Evolutionary conservation across 768 basidiomycete species (phyloP).

Genomic region (Russula ochroleuca): DNA sequence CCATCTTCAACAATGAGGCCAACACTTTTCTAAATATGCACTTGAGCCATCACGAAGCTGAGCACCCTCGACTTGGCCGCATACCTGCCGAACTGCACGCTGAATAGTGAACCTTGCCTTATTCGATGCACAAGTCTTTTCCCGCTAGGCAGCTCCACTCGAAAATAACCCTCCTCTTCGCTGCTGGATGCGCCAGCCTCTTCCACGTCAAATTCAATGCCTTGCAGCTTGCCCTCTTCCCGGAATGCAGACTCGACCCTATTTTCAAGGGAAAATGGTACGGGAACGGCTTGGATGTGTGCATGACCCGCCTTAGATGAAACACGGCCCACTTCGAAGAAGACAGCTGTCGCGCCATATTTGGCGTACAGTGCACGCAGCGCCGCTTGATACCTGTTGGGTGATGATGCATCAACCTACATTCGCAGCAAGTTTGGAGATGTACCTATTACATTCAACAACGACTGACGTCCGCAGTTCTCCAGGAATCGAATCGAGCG

Average conservation of each 20-base stretch:
- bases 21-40: constrained; percentile 63
- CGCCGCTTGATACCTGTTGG: constrained; percentile 68
- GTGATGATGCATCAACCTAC: neutral
- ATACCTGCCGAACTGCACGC: constrained; percentile 91
- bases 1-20: constrained; percentile 66
- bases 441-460: constrained; percentile 73
- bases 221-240: constrained; percentile 58
- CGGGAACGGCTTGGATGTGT: constrained; percentile 82
- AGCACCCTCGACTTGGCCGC: constrained; percentile 29
- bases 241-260: constrained; percentile 69
- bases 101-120: constrained; percentile 72
- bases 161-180: constrained; percentile 75
- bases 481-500: constrained; percentile 72
- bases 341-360: constrained; percentile 62
- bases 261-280: constrained; percentile 59
- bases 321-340: constrained; percentile 84
- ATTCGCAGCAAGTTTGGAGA: constrained; percentile 1
- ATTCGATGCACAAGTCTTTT: constrained; percentile 82
- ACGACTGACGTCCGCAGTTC: constrained; percentile 73
- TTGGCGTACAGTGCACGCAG: constrained; percentile 68
- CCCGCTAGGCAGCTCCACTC: constrained; percentile 85
- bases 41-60: neutral
- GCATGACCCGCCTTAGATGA: constrained; percentile 89
- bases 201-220: constrained; percentile 73
- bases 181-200: constrained; percentile 56